phyloP scores from a whole-genome alignment of 2,329 filamentous ascomycete species.

The Aaosphaeria pasadenensis region DNA sequence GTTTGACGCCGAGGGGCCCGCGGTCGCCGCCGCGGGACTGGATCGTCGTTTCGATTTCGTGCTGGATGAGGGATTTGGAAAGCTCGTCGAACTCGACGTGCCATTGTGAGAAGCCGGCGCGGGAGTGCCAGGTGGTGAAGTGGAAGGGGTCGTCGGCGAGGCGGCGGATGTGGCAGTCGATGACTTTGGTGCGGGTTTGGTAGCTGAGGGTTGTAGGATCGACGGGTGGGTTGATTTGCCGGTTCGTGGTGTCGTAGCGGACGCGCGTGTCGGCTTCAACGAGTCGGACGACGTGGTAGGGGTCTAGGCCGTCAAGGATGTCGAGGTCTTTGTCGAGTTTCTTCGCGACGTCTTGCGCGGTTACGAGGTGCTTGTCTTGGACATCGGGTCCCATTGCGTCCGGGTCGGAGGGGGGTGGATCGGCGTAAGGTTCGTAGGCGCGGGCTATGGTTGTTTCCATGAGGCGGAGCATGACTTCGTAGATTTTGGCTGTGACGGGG shows the following conservation, averaged over 20 bases:
- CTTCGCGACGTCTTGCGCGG: conserved; percentile 29
- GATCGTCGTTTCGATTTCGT: conserved; percentile 79
- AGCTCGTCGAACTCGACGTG: conserved; percentile 78
- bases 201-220: conserved; percentile 21
- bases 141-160: conserved; percentile 64
- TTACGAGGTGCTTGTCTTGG: conserved; percentile 32
- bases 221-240: conserved; percentile 14
- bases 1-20: conserved; percentile 68
- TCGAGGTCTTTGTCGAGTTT: conserved; percentile 32
- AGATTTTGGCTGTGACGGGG: conserved; percentile 72
- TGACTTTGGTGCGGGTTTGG: conserved; percentile 28
- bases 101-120: conserved; percentile 68
- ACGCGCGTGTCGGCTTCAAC: background rate
- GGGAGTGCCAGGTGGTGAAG: conserved; percentile 67
- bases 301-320: conserved; percentile 36
- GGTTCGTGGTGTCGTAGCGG: background rate
- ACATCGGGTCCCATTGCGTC: conserved; percentile 31
- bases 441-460: conserved; percentile 67
- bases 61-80: conserved; percentile 66
- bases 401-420: conserved; percentile 23
- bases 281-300: conserved; percentile 18
- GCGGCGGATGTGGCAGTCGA: conserved; percentile 71
- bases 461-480: conserved; percentile 67
- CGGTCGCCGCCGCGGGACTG: conserved; percentile 62
- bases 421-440: conserved; percentile 58